Base-by-base conservation (phyloP, 352 stramenopile genomes). In the Pelagophyceae sp. region DNA sequence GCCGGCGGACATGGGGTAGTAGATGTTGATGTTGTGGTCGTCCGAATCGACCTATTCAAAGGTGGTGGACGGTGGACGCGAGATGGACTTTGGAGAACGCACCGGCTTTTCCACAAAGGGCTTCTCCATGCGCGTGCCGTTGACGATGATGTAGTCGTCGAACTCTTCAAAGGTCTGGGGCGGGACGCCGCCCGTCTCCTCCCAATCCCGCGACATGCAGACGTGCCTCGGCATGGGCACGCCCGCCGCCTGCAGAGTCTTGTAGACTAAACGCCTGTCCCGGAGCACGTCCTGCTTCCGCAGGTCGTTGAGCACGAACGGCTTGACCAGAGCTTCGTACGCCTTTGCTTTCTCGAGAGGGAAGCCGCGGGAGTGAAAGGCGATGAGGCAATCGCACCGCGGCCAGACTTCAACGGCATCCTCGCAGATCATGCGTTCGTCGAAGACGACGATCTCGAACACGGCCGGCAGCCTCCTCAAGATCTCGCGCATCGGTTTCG, bases 11-110 rank as follows among this genome's bases (percentile, higher is more conserved):
- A 91, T 96, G 0, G 96, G 96, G 81, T 99, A 99, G 84, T 99
- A 99, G 81, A 99, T 99, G 82, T 97, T 95, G 78, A 99, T 95
- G 81, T 99, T 99, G 85, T 99, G 97, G 87, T 99, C 95, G 78
- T 99, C 97, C 0, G 95, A 95, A 83, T 99, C 89, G n/a, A n/a
- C n/a, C n/a, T n/a, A n/a, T n/a, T n/a, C n/a, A n/a, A n/a, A n/a
- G n/a, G n/a, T n/a, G n/a, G n/a, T n/a, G n/a, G n/a, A n/a, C n/a
- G n/a, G n/a, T n/a, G n/a, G n/a, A n/a, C n/a, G n/a, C n/a, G n/a
- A n/a, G n/a, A n/a, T n/a, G n/a, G n/a, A n/a, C n/a, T n/a, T n/a
- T n/a, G n/a, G n/a, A n/a, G n/a, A n/a, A n/a, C n/a, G n/a, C 0
- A 97, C 94, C 0, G 97, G 97, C 85, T 99, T 99, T 84, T 99